Evolutionary conservation across 75 land plant species (phyloP).

Genomic region (Pseudotsuga menziesii): DNA sequence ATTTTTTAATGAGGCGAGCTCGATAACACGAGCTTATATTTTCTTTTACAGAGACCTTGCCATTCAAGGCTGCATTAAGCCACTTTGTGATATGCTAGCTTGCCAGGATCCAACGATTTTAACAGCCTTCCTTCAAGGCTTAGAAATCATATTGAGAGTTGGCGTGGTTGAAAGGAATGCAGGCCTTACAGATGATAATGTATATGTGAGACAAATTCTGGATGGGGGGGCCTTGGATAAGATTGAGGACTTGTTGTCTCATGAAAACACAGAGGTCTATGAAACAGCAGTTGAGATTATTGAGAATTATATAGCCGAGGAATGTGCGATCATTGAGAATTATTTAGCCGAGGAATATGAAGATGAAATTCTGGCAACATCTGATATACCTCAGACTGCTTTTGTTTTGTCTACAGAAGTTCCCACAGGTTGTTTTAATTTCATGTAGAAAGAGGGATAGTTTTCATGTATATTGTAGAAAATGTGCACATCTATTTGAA

Average conservation of each 20-base stretch:
- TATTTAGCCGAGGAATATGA: slow-evolving; percentile 30
- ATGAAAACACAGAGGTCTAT: slow-evolving; percentile 32
- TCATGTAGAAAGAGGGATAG: too few species aligned
- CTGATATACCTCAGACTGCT: not conserved
- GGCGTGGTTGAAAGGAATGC: slow-evolving; percentile 75
- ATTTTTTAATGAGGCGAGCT: not conserved
- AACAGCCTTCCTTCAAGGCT: slow-evolving; percentile 72
- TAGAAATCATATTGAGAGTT: slow-evolving; percentile 80
- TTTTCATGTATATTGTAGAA: too few species aligned
- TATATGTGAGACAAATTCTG: slow-evolving; percentile 26
- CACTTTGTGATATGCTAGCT: slow-evolving; percentile 73
- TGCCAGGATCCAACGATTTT: slow-evolving; percentile 80
- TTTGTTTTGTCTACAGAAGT: too few species aligned
- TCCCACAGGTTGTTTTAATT: too few species aligned
- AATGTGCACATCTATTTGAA: too few species aligned
- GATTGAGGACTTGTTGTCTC: slow-evolving; percentile 36
- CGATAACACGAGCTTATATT: not conserved
- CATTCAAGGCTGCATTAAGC: slow-evolving; percentile 79
- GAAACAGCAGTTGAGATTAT: slow-evolving; percentile 29
- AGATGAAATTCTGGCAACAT: slow-evolving; percentile 11
- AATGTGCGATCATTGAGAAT: too few species aligned
- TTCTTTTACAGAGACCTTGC: slow-evolving; percentile 50
- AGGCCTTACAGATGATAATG: slow-evolving; percentile 31
- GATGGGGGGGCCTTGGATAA: slow-evolving; percentile 38
- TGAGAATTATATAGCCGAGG: slow-evolving; percentile 25